Base-by-base conservation (phyloP, 768 basidiomycete species). In the Rhizopogon rudus region DNA sequence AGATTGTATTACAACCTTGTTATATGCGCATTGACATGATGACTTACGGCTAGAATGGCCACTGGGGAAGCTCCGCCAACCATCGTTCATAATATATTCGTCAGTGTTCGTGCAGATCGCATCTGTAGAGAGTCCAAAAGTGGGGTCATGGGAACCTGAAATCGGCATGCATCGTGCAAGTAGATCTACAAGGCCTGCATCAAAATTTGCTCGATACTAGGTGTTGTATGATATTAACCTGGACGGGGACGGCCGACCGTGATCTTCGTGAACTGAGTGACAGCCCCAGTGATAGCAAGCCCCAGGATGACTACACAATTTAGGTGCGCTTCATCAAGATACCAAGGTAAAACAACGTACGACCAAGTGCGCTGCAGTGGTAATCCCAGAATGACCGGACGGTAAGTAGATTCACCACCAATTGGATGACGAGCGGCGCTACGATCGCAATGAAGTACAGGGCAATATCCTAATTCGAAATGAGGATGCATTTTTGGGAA, bases 161-260 rank as follows among this genome's bases (percentile, higher is more conserved):
- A 65, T 70, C 5, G 93, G 93, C 37, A 84, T 79, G 66, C 93
- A 96, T 44, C 68, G 70, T 25, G 68, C 68, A 41, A 70, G 60
- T 10, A 70, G 64, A 33, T 70, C 68, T 70, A 51, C 8, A 40
- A 16, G 31, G 42, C 52, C 35, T 14, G 2, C 22, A 13, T 49
- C 9, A 49, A 37, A 12, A 51, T 13, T 8, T 14, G 17, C 12
- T 46, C 17, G 20, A 44, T 14, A 31, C 14, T 28, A 35, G 4
- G 6, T 5, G 2, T 43, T 8, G 5, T 31, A 16, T 1, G 37
- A 4, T 3, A 60, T 64, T 56, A 58, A 86, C 91, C 92, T 58
- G 93, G 94, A 14, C 94, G 82, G 9, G 94, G 93, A 13, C 94
- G 83, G 22, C 94, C 94, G 43, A 95, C 94, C 1, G 87, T 87